phyloP scores from a whole-genome alignment of 495 filamentous ascomycete genomes.

The Pseudomonodictys pantanalensis region DNA sequence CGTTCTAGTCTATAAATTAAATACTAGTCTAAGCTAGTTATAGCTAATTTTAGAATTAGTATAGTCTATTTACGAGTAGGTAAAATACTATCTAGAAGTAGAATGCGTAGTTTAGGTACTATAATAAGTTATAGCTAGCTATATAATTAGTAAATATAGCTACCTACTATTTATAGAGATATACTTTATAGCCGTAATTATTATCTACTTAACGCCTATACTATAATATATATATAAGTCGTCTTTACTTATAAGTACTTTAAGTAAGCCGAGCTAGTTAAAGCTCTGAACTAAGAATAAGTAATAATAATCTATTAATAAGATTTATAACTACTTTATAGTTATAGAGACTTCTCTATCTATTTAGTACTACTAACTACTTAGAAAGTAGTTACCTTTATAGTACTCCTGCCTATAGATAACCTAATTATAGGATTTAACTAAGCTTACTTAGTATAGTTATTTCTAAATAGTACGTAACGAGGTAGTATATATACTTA shows the following conservation, averaged over 20 bases:
- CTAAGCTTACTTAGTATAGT: no score
- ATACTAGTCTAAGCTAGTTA: slow-evolving; percentile 4
- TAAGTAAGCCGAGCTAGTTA: not conserved
- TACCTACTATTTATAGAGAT: not conserved
- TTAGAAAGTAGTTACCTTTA: no score
- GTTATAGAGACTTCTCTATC: no score
- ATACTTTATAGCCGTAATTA: not conserved
- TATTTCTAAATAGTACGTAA: no score
- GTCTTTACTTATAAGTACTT: not conserved
- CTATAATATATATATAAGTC: not conserved
- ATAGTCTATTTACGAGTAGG: not conserved
- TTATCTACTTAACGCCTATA: not conserved
- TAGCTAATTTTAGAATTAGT: not conserved
- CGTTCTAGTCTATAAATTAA: not conserved
- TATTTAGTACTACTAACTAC: no score
- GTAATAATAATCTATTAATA: no score
- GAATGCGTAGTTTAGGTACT: slow-evolving; percentile 9
- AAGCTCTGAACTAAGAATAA: no score
- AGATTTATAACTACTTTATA: no score
- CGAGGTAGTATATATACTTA: no score
- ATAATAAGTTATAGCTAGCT: not conserved
- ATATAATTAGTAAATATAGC: not conserved
- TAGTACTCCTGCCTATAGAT: no score
- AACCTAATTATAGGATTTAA: no score
- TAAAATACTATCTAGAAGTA: not conserved